A percentile compares a stretch with the other conserved stretches of the same genome.
phyloP scores from a whole-genome alignment of 805 yeast species.

The Cyberlindnera mrakii region DNA sequence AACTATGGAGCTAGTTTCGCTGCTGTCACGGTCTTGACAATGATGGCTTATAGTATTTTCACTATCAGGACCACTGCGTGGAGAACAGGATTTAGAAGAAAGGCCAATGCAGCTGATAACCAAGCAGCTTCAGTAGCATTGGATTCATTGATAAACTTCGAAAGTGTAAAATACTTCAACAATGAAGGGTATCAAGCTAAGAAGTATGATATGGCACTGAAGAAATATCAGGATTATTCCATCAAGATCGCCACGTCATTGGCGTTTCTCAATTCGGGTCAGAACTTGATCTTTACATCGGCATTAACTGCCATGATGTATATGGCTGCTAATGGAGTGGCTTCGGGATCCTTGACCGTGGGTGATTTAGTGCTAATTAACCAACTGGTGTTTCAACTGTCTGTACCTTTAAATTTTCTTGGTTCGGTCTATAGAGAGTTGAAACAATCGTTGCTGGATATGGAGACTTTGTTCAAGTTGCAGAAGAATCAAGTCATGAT shows the following conservation, averaged over 20 bases:
- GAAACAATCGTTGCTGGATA: slow-evolving; percentile 87
- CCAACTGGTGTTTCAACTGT: slow-evolving; percentile 91
- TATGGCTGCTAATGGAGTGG: slow-evolving; percentile 94
- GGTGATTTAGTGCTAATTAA: slow-evolving; percentile 94
- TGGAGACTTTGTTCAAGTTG: slow-evolving; percentile 89
- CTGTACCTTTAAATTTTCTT: slow-evolving; percentile 89
- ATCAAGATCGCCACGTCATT: slow-evolving; percentile 81
- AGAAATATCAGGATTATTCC: slow-evolving; percentile 60
- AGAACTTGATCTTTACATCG: slow-evolving; percentile 71
- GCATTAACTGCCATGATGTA: slow-evolving; percentile 97
- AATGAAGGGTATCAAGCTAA: slow-evolving; percentile 75
- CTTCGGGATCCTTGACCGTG: slow-evolving; percentile 73
- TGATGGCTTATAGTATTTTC: slow-evolving; percentile 82
- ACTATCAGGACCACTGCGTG: slow-evolving; percentile 92
- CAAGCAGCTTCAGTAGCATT: slow-evolving; percentile 92
- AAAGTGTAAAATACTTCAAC: slow-evolving; percentile 90
- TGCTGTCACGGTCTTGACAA: slow-evolving; percentile 78
- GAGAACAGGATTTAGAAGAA: slow-evolving; percentile 88
- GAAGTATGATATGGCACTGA: slow-evolving; percentile 74
- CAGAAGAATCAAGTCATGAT: slow-evolving; percentile 71
- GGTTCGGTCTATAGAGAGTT: slow-evolving; percentile 95
- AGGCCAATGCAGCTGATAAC: slow-evolving; percentile 90
- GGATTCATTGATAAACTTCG: slow-evolving; percentile 90
- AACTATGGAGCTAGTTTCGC: slow-evolving; percentile 89
- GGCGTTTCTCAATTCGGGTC: slow-evolving; percentile 75